phyloP scores from a whole-genome alignment of 2,329 filamentous ascomycete genomes.

The Ramularia collo-cygni region DNA sequence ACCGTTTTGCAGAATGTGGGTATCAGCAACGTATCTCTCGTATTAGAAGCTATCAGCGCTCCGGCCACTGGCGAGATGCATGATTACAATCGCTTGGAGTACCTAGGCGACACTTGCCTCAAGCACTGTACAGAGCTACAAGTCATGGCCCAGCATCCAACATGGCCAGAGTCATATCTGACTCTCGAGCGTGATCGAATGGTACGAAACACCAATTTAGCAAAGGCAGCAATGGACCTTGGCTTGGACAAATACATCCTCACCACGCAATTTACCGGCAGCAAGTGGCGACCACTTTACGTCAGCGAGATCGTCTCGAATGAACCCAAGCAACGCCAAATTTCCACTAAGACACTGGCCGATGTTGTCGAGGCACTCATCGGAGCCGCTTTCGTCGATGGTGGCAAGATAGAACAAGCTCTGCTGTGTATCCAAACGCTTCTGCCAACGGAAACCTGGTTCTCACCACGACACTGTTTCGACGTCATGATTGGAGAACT shows the following conservation, averaged over 20 bases:
- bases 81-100: constrained; percentile 81
- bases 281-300: constrained; percentile 66
- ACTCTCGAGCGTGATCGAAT: constrained; percentile 57
- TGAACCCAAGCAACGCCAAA: constrained; percentile 27
- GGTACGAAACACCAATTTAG: constrained; percentile 70
- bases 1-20: constrained; percentile 44
- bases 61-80: constrained; percentile 52
- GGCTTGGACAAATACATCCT: constrained; percentile 70
- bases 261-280: constrained; percentile 57
- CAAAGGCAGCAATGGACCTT: constrained; percentile 53
- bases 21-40: constrained; percentile 50
- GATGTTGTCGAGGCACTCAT: constrained; percentile 84
- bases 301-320: constrained; percentile 37
- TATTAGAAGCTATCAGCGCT: constrained; percentile 65
- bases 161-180: constrained; percentile 72
- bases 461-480: constrained; percentile 8
- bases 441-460: constrained; percentile 46
- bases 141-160: constrained; percentile 51
- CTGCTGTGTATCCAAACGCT: constrained; percentile 60
- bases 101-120: constrained; percentile 75
- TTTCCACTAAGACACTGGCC: constrained; percentile 74
- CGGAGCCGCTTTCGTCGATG: constrained; percentile 65
- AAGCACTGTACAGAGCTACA: constrained; percentile 67
- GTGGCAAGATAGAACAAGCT: constrained; percentile 58
- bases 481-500: constrained; percentile 27